Conservation (phyloP, 768 basidiomycete genomes). For the Mycena capillaripes region DNA sequence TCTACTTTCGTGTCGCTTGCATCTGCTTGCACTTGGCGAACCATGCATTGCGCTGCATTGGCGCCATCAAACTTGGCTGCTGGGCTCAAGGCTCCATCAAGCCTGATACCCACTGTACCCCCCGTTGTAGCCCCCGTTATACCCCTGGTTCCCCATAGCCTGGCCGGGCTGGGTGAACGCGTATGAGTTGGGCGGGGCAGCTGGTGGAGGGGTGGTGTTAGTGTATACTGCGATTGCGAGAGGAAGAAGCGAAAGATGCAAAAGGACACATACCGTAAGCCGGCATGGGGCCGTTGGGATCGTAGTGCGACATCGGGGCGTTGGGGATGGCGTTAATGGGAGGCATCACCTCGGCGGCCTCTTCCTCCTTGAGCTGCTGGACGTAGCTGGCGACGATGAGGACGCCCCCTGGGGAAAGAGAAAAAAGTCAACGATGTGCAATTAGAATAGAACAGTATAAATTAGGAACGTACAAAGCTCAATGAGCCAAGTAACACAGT, state of each 20-base stretch:
- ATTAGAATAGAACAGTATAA: conserved; percentile 10
- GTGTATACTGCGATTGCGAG: too few relatives aligned
- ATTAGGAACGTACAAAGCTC: conserved; percentile 62
- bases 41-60: too few relatives aligned
- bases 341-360: conserved; percentile 42
- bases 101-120: too few relatives aligned
- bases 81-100: too few relatives aligned
- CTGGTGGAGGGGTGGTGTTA: conserved; percentile 27
- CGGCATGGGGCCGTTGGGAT: conserved; percentile 43
- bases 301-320: conserved; percentile 38
- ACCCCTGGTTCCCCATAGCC: conserved; percentile 14
- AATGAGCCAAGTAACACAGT: conserved; percentile 66
- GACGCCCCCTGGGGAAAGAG: too few relatives aligned
- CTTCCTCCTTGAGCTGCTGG: conserved; percentile 67
- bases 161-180: conserved; percentile 30
- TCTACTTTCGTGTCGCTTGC: background rate
- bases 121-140: too few relatives aligned
- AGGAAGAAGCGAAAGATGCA: too few relatives aligned
- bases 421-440: conserved; percentile 66
- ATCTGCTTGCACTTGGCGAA: too few relatives aligned
- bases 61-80: too few relatives aligned
- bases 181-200: conserved; percentile 16
- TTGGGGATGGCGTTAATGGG: conserved; percentile 36
- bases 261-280: conserved; percentile 15
- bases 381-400: conserved; percentile 67